Percentiles rank a stretch among this genome's conserved stretches.
These are phyloP conservation scores for Neonectria sp. DNA, from an alignment of 2,329 filamentous ascomycete genomes.

Conservation along the genomic window DNA sequence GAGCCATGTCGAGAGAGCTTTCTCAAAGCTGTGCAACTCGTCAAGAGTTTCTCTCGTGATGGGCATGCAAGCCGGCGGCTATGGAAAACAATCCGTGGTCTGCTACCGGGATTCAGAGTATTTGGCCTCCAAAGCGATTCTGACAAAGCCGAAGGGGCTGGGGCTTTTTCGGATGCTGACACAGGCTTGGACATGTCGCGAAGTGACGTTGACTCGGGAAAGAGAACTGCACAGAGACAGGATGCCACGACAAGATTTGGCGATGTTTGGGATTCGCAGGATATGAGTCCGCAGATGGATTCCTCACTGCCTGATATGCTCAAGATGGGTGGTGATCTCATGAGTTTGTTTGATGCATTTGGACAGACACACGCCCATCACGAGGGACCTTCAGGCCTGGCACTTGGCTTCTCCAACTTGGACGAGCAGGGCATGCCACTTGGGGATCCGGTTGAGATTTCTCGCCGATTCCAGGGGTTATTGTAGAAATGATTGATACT, in stretches of 20 bases:
- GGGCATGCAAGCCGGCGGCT: constrained; percentile 51
- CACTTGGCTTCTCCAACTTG: constrained; percentile 31
- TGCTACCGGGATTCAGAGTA: constrained; percentile 51
- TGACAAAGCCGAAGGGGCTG: constrained; percentile 10
- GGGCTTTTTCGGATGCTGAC: neutral
- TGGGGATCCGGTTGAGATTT: constrained; percentile 45
- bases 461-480: constrained; percentile 51
- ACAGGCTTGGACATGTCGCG: neutral
- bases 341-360: constrained; percentile 55
- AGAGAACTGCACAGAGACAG: constrained; percentile 4
- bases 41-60: constrained; percentile 52
- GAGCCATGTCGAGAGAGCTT: constrained; percentile 53
- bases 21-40: constrained; percentile 50
- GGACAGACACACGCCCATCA: constrained; percentile 43
- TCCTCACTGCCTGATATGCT: constrained; percentile 50
- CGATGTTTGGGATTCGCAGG: constrained; percentile 14
- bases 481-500: constrained; percentile 32
- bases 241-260: constrained; percentile 7
- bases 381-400: constrained; percentile 15
- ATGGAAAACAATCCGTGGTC: constrained; percentile 54
- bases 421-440: constrained; percentile 30
- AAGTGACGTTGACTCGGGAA: neutral
- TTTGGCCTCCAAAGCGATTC: constrained; percentile 43
- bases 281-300: neutral
- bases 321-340: constrained; percentile 52